Conservation (phyloP, 75 land plant genomes). For the Pinus taeda region DNA sequence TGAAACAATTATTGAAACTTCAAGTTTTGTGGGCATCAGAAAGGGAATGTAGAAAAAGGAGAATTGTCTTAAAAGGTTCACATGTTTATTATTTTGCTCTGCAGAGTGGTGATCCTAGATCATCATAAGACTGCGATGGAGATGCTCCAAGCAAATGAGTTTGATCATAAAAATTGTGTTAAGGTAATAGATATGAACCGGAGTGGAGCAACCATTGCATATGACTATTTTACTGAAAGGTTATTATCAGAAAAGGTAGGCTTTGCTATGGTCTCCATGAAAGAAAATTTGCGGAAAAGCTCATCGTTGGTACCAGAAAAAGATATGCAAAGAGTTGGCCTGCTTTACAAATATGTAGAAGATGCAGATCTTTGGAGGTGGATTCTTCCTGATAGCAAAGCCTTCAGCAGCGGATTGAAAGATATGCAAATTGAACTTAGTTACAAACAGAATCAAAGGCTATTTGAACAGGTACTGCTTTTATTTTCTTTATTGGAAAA, state of each 20-base stretch:
- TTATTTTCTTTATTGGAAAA: not conserved
- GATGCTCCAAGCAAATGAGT: constrained; percentile 17
- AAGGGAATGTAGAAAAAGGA: not conserved
- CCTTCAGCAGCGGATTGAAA: constrained; percentile 78
- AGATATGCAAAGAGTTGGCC: constrained; percentile 29
- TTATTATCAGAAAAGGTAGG: constrained; percentile 13
- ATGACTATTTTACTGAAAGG: constrained; percentile 63
- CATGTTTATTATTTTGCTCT: not conserved
- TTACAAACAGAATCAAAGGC: constrained; percentile 32
- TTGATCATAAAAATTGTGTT: constrained; percentile 30
- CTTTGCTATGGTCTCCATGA: not conserved
- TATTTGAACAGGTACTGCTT: constrained; percentile 71
- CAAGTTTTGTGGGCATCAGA: no score
- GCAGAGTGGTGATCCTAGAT: constrained; percentile 75
- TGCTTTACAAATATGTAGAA: constrained; percentile 73
- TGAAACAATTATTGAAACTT: no score
- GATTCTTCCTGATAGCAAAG: constrained; percentile 80
- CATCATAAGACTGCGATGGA: constrained; percentile 92
- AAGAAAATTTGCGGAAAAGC: not conserved
- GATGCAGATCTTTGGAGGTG: constrained; percentile 96
- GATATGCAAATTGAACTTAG: constrained; percentile 65
- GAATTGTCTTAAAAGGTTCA: not conserved
- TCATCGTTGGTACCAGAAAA: constrained; percentile 13
- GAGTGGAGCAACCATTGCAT: constrained; percentile 91
- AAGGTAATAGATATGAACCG: constrained; percentile 71